phyloP scores from a whole-genome alignment of 768 basidiomycete genomes.

The Rhizopogon rudus region DNA sequence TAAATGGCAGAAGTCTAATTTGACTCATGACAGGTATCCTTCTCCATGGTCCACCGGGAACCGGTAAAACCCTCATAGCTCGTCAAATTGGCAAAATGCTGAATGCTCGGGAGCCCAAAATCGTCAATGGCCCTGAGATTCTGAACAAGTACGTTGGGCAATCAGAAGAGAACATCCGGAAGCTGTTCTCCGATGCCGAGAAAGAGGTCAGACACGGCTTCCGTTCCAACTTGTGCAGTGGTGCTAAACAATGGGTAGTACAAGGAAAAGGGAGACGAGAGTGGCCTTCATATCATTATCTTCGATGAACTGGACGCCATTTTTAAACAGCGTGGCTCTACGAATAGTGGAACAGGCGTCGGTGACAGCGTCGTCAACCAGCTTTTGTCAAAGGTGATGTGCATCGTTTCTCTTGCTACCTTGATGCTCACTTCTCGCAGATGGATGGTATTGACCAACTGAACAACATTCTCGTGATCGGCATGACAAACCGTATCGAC shows the following conservation, averaged over 20 bases:
- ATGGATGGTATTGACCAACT: constrained; percentile 99
- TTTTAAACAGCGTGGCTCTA: constrained; percentile 97
- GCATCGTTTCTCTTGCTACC: not conserved
- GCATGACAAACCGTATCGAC: constrained; percentile 98
- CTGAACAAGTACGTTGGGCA: constrained; percentile 96
- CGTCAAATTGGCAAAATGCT: constrained; percentile 99
- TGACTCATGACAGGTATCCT: constrained; percentile 63
- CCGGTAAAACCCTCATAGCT: constrained; percentile 97
- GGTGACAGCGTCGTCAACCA: constrained; percentile 99
- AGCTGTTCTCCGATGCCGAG: constrained; percentile 97
- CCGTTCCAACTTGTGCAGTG: not conserved
- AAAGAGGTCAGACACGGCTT: constrained; percentile 60
- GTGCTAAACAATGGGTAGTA: constrained; percentile 48
- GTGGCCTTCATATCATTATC: constrained; percentile 97
- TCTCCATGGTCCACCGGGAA: constrained; percentile 94
- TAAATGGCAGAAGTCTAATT: not conserved
- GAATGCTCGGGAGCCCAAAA: constrained; percentile 95
- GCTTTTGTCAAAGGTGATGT: constrained; percentile 83
- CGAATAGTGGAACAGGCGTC: constrained; percentile 88
- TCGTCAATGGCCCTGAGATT: constrained; percentile 98
- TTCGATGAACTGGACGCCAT: constrained; percentile 99
- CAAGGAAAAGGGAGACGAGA: constrained; percentile 96
- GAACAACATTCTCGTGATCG: constrained; percentile 98
- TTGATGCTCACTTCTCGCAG: constrained; percentile 35
- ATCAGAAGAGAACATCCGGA: constrained; percentile 96